Evolutionary conservation across 2,329 filamentous ascomycete species (phyloP).

Genomic region (Calonectria multiphialidica): DNA sequence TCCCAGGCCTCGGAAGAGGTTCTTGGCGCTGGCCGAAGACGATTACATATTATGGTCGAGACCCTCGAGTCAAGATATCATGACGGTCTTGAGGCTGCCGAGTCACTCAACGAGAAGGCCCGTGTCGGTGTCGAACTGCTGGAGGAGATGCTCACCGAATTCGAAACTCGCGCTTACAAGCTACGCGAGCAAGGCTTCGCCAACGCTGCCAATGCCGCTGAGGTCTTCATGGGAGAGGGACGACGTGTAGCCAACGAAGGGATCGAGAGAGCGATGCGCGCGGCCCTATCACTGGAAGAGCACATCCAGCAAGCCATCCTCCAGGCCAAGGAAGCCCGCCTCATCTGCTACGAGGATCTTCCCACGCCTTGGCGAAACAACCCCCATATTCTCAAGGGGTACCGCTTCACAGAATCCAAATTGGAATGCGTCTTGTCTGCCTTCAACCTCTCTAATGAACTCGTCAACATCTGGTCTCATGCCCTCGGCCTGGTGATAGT

Average conservation of each 20-base stretch:
- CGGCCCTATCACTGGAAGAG: constrained; percentile 85
- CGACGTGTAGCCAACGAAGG: constrained; percentile 85
- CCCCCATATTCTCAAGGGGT: constrained; percentile 90
- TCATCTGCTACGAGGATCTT: constrained; percentile 90
- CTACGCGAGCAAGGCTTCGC: constrained; percentile 82
- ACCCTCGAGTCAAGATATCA: constrained; percentile 91
- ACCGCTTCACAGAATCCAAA: constrained; percentile 94
- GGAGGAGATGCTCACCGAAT: constrained; percentile 86
- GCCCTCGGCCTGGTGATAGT: constrained; percentile 90
- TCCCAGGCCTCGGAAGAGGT: constrained; percentile 91
- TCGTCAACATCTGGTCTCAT: constrained; percentile 98
- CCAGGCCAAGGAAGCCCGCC: constrained; percentile 81
- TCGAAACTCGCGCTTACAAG: constrained; percentile 85
- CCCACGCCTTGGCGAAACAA: constrained; percentile 95
- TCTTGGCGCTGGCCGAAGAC: constrained; percentile 85
- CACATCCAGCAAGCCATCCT: constrained; percentile 84
- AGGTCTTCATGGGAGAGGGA: constrained; percentile 81
- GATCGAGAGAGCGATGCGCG: constrained; percentile 81
- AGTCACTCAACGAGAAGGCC: constrained; percentile 92
- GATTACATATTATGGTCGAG: constrained; percentile 91
- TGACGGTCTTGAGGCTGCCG: constrained; percentile 85
- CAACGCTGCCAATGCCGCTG: constrained; percentile 74
- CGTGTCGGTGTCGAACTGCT: constrained; percentile 88
- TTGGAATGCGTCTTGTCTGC: constrained; percentile 88
- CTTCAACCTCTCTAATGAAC: constrained; percentile 90